Conservation (phyloP, 2,329 filamentous ascomycete species). For the Phoma sp. region DNA sequence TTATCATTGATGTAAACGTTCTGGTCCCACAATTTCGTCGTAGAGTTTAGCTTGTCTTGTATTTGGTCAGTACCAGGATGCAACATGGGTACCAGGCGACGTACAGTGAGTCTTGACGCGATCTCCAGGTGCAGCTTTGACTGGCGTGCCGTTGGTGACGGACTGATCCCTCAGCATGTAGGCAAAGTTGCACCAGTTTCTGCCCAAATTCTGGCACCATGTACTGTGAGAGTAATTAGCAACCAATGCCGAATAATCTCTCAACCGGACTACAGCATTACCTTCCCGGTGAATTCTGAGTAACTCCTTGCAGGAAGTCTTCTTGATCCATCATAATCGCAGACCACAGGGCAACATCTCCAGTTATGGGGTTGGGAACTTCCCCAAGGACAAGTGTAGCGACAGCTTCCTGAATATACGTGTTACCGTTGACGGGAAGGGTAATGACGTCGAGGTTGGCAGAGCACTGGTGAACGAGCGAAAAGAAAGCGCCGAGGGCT, state of each 20-base stretch:
- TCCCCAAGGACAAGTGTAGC: conserved; percentile 32
- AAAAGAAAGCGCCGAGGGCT: conserved; percentile 17
- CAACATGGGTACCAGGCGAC: background rate
- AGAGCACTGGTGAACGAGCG: conserved; percentile 17
- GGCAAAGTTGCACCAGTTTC: conserved; percentile 34
- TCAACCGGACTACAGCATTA: conserved; percentile 1
- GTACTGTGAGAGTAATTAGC: conserved; percentile 1
- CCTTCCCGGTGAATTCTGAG: conserved; percentile 26
- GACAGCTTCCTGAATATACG: conserved; percentile 26
- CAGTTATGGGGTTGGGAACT: conserved; percentile 23
- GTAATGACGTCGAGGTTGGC: conserved; percentile 33
- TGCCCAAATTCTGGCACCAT: conserved; percentile 27
- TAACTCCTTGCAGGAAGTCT: conserved; percentile 35
- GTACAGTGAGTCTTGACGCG: conserved; percentile 31
- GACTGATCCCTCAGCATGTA: conserved; percentile 23
- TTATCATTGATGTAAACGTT: conserved; percentile 32
- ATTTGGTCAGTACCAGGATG: background rate
- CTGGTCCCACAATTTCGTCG: conserved; percentile 33
- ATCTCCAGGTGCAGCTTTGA: conserved; percentile 24
- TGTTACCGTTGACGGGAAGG: conserved; percentile 20
- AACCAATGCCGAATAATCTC: background rate
- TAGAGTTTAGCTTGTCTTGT: conserved; percentile 29
- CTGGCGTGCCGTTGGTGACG: conserved; percentile 20
- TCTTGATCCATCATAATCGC: conserved; percentile 35
- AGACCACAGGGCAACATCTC: conserved; percentile 34